These are phyloP conservation scores for Raddia distichophylla DNA, from an alignment of 176 grass and related monocot genomes.

Conservation along the genomic window DNA sequence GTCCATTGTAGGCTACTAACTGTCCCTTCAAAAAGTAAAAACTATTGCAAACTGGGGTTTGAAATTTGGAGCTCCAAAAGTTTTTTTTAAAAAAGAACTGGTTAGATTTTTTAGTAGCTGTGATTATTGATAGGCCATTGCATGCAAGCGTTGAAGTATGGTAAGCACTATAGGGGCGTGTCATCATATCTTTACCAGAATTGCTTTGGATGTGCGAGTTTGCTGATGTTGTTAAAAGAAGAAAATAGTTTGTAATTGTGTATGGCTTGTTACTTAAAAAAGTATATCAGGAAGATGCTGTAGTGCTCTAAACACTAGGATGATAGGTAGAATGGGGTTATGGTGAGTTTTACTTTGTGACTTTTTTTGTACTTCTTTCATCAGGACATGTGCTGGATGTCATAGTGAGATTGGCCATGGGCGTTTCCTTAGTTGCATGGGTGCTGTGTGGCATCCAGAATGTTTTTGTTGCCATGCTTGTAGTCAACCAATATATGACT, in stretches of 20 bases:
- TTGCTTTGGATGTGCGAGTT: background rate
- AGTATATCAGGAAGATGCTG: background rate
- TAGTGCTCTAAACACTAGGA: background rate
- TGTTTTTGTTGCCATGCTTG: constrained; percentile 94
- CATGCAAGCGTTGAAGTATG: constrained; percentile 9
- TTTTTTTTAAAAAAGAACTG: background rate
- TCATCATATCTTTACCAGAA: constrained; percentile 25
- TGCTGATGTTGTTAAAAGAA: constrained; percentile 17
- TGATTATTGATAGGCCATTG: constrained; percentile 21
- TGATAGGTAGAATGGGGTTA: background rate
- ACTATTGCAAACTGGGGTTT: constrained; percentile 14
- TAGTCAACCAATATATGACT: constrained; percentile 81
- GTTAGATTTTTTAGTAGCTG: background rate
- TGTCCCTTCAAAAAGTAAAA: background rate
- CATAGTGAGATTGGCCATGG: constrained; percentile 79
- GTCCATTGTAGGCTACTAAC: background rate
- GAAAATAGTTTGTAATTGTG: background rate
- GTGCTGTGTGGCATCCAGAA: constrained; percentile 89
- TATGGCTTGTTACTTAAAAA: background rate
- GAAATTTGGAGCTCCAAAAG: background rate
- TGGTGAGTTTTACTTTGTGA: background rate
- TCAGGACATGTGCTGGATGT: constrained; percentile 84
- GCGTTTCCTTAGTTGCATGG: constrained; percentile 84
- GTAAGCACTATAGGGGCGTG: background rate
- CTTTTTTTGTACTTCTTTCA: constrained; percentile 21